These are phyloP conservation scores for Aureobasidium sp. DNA, from an alignment of 2,329 filamentous ascomycete genomes.

Conservation along the genomic window DNA sequence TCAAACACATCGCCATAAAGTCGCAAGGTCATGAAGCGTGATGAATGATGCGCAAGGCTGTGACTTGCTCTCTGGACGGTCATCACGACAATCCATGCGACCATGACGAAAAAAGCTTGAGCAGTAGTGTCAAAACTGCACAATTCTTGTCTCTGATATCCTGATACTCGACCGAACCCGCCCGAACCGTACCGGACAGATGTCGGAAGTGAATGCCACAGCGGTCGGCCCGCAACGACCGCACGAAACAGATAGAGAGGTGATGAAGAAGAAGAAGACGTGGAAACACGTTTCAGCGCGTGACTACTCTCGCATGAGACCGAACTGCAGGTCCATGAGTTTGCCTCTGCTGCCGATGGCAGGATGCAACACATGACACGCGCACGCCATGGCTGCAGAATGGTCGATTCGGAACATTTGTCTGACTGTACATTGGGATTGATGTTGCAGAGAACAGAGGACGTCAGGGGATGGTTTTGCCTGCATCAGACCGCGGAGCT, in stretches of 20 bases:
- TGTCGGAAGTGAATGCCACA: not conserved
- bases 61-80: too few relatives aligned
- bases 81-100: too few relatives aligned
- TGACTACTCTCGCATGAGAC: conserved; percentile 3
- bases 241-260: not conserved
- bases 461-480: not conserved
- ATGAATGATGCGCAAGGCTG: too few relatives aligned
- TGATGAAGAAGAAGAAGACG: not conserved
- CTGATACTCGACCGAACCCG: conserved; percentile 2
- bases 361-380: not conserved
- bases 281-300: not conserved
- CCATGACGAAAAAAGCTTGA: too few relatives aligned
- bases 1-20: too few relatives aligned
- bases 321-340: conserved; percentile 1
- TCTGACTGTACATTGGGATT: not conserved
- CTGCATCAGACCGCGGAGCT: not conserved
- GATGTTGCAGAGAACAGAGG: not conserved
- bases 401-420: not conserved
- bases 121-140: too few relatives aligned
- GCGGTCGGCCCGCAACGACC: not conserved
- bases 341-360: not conserved
- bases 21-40: too few relatives aligned
- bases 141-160: not conserved
- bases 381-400: not conserved
- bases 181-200: not conserved